phyloP scores from a whole-genome alignment of 306 rosid species.

The Prosopis cineraria region DNA sequence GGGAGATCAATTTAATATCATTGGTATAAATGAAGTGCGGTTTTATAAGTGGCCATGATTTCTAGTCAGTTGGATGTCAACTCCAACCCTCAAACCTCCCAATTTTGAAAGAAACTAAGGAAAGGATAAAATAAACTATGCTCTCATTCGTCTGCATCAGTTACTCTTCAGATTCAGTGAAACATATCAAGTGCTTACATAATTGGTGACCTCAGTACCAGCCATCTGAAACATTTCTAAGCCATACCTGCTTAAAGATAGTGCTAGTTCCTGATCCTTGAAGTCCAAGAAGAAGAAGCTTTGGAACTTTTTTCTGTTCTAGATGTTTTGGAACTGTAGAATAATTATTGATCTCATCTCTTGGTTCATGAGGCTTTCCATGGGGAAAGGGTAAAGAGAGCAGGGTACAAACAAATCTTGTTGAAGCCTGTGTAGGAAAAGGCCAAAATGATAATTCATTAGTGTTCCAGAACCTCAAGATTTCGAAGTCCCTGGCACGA shows the following conservation, averaged over 20 bases:
- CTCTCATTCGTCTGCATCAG: slow-evolving; percentile 9
- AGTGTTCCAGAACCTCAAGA: slow-evolving; percentile 29
- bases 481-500: slow-evolving; percentile 22
- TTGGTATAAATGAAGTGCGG: neutral
- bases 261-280: slow-evolving; percentile 98
- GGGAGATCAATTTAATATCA: slow-evolving; percentile 5
- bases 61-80: slow-evolving; percentile 1
- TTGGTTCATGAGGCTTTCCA: slow-evolving; percentile 72
- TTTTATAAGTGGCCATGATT: neutral
- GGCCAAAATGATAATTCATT: slow-evolving; percentile 33
- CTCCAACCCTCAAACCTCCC: neutral
- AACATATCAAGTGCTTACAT: slow-evolving; percentile 22
- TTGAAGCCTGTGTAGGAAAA: slow-evolving; percentile 75
- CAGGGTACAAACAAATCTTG: slow-evolving; percentile 71
- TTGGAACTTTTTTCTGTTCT: slow-evolving; percentile 84
- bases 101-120: neutral
- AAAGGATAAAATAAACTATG: slow-evolving; percentile 13
- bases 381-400: slow-evolving; percentile 88
- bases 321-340: slow-evolving; percentile 77
- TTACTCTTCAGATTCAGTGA: slow-evolving; percentile 1
- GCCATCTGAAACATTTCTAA: neutral
- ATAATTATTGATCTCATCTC: slow-evolving; percentile 85
- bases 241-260: slow-evolving; percentile 86
- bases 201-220: neutral
- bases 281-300: slow-evolving; percentile 93